Conservation (phyloP, 352 stramenopile species). For the Pythium aristosporum region DNA sequence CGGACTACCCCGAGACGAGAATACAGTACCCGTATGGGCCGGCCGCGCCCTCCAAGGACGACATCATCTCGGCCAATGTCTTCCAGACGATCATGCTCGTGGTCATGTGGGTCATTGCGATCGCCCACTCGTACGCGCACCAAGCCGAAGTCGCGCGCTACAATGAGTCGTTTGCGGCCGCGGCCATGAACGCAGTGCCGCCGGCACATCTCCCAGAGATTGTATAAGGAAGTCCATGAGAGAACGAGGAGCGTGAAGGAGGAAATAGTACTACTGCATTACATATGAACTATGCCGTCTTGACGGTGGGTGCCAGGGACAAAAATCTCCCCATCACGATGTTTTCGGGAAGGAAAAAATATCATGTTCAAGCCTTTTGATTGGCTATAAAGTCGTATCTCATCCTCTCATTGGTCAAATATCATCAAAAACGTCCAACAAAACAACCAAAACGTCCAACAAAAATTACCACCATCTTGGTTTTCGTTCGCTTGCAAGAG, state of each 20-base stretch:
- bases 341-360: neutral
- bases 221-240: slow-evolving; percentile 24
- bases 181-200: slow-evolving; percentile 82
- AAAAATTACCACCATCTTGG: neutral
- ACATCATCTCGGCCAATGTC: slow-evolving; percentile 84
- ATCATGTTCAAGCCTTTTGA: neutral
- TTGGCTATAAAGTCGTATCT: neutral
- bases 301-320: no score
- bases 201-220: slow-evolving; percentile 66
- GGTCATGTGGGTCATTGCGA: slow-evolving; percentile 81
- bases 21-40: slow-evolving; percentile 74
- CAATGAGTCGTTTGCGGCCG: slow-evolving; percentile 78
- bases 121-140: slow-evolving; percentile 78
- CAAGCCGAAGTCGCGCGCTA: slow-evolving; percentile 73
- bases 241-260: no score
- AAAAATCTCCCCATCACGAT: neutral
- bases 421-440: no score
- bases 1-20: slow-evolving; percentile 68
- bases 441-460: no score
- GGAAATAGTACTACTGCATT: no score
- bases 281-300: no score
- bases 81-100: slow-evolving; percentile 84
- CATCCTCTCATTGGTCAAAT: neutral
- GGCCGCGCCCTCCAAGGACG: slow-evolving; percentile 75
- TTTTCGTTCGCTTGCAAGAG: neutral